Percentiles rank a stretch among this genome's conserved stretches.
These are phyloP conservation scores for Yarrowia galli DNA, from an alignment of 1,139 yeast species.

Conservation along the genomic window DNA sequence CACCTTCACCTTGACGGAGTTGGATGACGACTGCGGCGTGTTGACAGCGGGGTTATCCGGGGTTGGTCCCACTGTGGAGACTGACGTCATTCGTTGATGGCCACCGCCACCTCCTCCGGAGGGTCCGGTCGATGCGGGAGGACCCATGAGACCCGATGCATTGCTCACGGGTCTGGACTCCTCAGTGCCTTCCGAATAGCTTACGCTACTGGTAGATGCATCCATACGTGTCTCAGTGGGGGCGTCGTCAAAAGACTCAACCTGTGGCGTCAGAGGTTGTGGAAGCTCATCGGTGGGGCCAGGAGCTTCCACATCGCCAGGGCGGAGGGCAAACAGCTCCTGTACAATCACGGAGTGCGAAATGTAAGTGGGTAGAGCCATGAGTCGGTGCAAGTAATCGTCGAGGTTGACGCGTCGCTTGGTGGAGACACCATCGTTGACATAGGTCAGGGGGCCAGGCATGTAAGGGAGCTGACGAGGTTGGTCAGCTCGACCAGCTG, in stretches of 20 bases:
- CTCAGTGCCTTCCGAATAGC: neutral
- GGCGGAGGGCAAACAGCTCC: slow-evolving; percentile 70
- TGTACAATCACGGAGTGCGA: slow-evolving; percentile 71
- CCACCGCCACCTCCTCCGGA: slow-evolving; percentile 18
- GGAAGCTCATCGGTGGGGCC: slow-evolving; percentile 55
- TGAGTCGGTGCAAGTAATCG: slow-evolving; percentile 76
- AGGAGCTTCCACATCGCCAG: slow-evolving; percentile 60
- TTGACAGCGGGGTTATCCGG: slow-evolving; percentile 19
- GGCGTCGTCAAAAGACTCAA: neutral
- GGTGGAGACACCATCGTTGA: slow-evolving; percentile 85
- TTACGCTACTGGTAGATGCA: neutral
- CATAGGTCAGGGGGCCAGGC: slow-evolving; percentile 95
- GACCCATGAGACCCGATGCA: slow-evolving; percentile 4
- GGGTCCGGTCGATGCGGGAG: slow-evolving; percentile 11
- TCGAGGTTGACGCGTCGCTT: slow-evolving; percentile 87
- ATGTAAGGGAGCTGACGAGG: slow-evolving; percentile 87
- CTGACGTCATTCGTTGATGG: slow-evolving; percentile 29
- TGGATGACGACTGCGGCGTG: slow-evolving; percentile 31
- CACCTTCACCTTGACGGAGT: slow-evolving; percentile 72
- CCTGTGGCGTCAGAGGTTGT: slow-evolving; percentile 49
- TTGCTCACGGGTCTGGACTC: slow-evolving; percentile 12
- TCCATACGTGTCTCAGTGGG: neutral
- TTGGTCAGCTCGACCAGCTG: slow-evolving; percentile 87
- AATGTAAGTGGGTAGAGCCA: slow-evolving; percentile 78
- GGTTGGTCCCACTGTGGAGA: slow-evolving; percentile 26